These are phyloP conservation scores for Rhododendron ovatum DNA, from an alignment of 148 eudicot genomes.

Conservation along the genomic window DNA sequence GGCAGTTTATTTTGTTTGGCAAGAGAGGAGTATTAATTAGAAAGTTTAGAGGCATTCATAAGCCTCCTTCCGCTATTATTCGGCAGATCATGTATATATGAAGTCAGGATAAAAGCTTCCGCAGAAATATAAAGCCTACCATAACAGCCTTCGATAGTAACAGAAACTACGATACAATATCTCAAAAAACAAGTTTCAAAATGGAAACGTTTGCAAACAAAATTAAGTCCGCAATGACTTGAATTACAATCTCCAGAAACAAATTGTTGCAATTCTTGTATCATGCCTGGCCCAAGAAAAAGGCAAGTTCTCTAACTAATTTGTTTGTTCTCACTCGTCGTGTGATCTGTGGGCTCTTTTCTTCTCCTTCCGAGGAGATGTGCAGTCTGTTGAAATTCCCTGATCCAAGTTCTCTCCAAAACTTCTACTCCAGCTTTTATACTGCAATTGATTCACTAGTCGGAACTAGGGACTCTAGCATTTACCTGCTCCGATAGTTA, in stretches of 20 bases:
- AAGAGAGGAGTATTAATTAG: not conserved
- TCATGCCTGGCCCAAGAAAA: too few species aligned
- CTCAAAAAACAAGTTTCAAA: not conserved
- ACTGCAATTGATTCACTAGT: conserved; percentile 53
- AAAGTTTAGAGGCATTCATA: not conserved
- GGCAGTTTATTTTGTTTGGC: not conserved
- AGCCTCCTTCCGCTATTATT: too few species aligned
- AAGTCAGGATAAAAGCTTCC: too few species aligned
- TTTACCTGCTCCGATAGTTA: conserved; percentile 45
- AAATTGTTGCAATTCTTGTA: too few species aligned
- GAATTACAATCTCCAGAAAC: too few species aligned
- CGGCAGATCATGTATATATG: too few species aligned
- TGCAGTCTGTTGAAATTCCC: too few species aligned
- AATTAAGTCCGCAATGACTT: not conserved
- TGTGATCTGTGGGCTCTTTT: too few species aligned
- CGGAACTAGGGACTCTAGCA: conserved; percentile 30
- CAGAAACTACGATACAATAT: not conserved
- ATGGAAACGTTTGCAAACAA: not conserved
- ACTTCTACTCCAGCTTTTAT: conserved; percentile 27
- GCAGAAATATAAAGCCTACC: too few species aligned
- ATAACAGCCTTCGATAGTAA: not conserved
- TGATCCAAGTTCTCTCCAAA: not conserved
- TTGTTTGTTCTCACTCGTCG: too few species aligned
- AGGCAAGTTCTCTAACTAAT: too few species aligned
- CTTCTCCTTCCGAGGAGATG: too few species aligned